These are phyloP conservation scores for Geranium brycei DNA, from an alignment of 345 rosid species.

Conservation along the genomic window DNA sequence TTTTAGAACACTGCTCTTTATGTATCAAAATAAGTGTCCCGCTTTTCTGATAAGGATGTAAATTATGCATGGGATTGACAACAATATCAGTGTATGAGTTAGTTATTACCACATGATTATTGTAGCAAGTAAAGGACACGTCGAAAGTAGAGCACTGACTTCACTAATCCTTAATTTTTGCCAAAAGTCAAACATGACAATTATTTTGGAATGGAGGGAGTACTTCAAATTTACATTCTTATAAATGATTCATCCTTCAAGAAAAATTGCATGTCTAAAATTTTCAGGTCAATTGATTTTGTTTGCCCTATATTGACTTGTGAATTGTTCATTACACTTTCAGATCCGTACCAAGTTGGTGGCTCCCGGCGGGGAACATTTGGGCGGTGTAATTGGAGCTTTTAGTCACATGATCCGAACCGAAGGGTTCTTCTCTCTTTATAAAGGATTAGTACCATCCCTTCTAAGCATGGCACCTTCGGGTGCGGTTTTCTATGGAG, in stretches of 20 bases:
- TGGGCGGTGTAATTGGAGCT: conserved; percentile 69
- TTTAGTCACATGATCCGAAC: conserved; percentile 62
- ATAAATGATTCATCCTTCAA: neutral
- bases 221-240: neutral
- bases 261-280: neutral
- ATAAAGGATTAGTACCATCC: conserved; percentile 77
- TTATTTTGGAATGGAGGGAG: too few relatives aligned
- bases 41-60: too few relatives aligned
- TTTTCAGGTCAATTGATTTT: neutral
- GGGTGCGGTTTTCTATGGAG: conserved; percentile 89
- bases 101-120: too few relatives aligned
- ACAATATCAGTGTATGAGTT: too few relatives aligned
- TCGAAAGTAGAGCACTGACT: too few relatives aligned
- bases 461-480: conserved; percentile 80
- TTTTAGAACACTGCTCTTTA: neutral
- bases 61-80: too few relatives aligned
- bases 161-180: too few relatives aligned
- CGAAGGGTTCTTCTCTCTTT: conserved; percentile 83
- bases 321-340: neutral
- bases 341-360: conserved; percentile 73
- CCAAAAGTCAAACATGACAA: too few relatives aligned
- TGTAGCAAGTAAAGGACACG: too few relatives aligned
- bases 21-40: neutral
- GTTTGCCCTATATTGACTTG: neutral
- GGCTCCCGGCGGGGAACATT: conserved; percentile 89